phyloP scores from a whole-genome alignment of 306 rosid species.

The Dalbergia cochinchinensis region DNA sequence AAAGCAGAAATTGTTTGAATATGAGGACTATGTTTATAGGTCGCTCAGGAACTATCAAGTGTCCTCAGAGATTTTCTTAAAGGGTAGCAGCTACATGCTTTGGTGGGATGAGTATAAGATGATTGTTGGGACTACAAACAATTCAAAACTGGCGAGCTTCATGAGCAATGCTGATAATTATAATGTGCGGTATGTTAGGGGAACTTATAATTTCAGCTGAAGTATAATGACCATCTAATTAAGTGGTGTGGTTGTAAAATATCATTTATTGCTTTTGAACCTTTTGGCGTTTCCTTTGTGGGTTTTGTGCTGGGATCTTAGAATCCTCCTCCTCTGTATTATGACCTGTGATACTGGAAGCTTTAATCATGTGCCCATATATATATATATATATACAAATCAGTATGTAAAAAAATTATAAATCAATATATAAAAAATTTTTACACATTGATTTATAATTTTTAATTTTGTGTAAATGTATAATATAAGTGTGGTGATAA shows the following conservation, averaged over 20 bases:
- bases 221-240: not conserved
- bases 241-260: not conserved
- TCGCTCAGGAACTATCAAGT: constrained; percentile 52
- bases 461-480: too few relatives aligned
- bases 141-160: constrained; percentile 42
- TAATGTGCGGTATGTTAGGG: constrained; percentile 44
- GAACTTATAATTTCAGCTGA: constrained; percentile 44
- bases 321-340: not conserved
- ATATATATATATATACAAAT: too few relatives aligned
- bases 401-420: too few relatives aligned
- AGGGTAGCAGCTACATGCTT: constrained; percentile 61
- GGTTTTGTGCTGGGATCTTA: not conserved
- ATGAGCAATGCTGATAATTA: constrained; percentile 42
- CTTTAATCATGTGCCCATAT: not conserved
- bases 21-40: constrained; percentile 59
- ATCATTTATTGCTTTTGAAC: not conserved
- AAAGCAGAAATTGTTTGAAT: constrained; percentile 34
- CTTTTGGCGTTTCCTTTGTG: not conserved
- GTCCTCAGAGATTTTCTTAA: constrained; percentile 74
- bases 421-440: too few relatives aligned
- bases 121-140: constrained; percentile 27
- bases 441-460: too few relatives aligned
- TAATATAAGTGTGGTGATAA: too few relatives aligned
- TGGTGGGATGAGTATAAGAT: constrained; percentile 67
- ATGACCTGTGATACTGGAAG: not conserved